Evolutionary conservation across 164 flowering plant species (phyloP).

Genomic region (Dillenia suffruticosa): DNA sequence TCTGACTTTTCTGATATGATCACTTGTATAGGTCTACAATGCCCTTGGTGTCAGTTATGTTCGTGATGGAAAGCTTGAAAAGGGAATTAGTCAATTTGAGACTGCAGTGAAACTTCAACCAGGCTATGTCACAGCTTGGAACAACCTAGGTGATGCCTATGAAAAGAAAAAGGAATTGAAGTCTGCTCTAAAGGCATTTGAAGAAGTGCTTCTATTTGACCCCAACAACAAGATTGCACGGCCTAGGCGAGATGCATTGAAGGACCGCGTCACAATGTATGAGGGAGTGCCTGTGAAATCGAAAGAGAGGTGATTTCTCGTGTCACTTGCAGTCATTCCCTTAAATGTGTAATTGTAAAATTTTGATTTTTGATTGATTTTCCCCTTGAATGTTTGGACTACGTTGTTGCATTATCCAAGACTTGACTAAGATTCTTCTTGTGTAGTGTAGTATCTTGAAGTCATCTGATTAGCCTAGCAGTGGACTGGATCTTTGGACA

Average conservation of each 20-base stretch:
- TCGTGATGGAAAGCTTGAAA: conserved; percentile 73
- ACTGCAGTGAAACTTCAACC: conserved; percentile 88
- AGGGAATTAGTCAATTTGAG: conserved; percentile 80
- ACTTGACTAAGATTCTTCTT: too few species aligned
- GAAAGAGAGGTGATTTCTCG: conserved; percentile 37
- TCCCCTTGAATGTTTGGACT: too few species aligned
- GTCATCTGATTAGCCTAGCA: too few species aligned
- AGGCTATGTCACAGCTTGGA: conserved; percentile 96
- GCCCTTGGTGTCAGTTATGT: conserved; percentile 86
- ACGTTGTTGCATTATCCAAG: too few species aligned
- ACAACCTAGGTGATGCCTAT: conserved; percentile 95
- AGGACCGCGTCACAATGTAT: conserved; percentile 57
- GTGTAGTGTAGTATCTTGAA: too few species aligned
- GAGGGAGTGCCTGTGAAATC: conserved; percentile 73
- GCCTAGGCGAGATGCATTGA: conserved; percentile 70
- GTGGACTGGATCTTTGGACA: too few species aligned
- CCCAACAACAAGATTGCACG: conserved; percentile 87
- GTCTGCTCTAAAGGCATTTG: conserved; percentile 83
- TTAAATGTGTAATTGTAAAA: neutral
- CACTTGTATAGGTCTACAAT: conserved; percentile 65
- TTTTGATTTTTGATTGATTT: conserved; percentile 5
- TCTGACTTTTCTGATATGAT: neutral
- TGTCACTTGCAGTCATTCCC: neutral
- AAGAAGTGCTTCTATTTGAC: conserved; percentile 85
- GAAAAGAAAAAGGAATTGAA: conserved; percentile 76